A percentile compares a stretch with the other conserved stretches of the same genome.
phyloP scores from a whole-genome alignment of 148 eudicot genomes.

The Fagopyrum tataricum region DNA sequence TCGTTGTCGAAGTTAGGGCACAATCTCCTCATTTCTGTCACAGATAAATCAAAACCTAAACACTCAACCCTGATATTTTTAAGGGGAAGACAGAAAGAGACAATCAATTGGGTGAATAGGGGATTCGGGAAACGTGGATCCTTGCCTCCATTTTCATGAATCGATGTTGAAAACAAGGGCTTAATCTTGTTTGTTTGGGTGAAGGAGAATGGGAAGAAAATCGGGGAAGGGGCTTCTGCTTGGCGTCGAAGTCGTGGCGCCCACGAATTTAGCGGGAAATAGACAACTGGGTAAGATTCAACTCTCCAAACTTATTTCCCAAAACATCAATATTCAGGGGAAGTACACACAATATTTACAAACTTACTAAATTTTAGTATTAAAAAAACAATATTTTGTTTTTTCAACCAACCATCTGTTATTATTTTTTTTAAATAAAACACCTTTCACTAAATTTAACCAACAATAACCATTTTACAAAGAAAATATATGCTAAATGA shows the following conservation, averaged over 20 bases:
- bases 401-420: background rate
- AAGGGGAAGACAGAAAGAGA: background rate
- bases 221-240: background rate
- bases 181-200: background rate
- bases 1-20: constrained; percentile 78
- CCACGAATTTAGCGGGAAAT: constrained; percentile 17
- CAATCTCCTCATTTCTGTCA: constrained; percentile 56
- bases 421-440: background rate
- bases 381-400: background rate
- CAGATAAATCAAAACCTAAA: background rate
- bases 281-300: background rate
- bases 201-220: background rate
- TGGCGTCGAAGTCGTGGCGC: constrained; percentile 13
- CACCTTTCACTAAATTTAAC: background rate
- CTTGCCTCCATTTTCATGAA: background rate
- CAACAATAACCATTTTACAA: too few species aligned
- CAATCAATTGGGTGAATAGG: background rate
- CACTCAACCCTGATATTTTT: background rate
- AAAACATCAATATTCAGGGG: too few species aligned
- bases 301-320: background rate
- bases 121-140: background rate
- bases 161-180: background rate
- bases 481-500: too few species aligned
- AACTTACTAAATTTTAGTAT: background rate
- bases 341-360: too few species aligned